These are phyloP conservation scores for Candida rishiriensis DNA, from an alignment of 805 yeast genomes.

Conservation along the genomic window DNA sequence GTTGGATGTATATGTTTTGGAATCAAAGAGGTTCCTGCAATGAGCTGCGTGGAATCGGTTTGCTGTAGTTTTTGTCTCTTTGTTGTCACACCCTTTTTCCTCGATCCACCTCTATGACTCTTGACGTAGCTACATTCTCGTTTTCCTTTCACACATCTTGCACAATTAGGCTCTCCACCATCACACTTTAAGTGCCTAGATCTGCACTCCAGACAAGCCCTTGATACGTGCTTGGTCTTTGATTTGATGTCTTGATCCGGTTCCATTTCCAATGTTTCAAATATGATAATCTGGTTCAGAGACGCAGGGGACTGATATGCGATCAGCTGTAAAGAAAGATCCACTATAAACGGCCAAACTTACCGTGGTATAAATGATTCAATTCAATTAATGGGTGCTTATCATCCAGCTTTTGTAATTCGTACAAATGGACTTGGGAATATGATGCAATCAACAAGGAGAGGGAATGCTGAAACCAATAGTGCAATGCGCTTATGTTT, in stretches of 20 bases:
- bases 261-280: no score
- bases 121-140: slow-evolving; percentile 44
- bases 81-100: slow-evolving; percentile 40
- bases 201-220: slow-evolving; percentile 51
- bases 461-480: no score
- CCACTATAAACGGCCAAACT: no score
- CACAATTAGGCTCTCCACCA: slow-evolving; percentile 43
- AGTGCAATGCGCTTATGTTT: no score
- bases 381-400: no score
- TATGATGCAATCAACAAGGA: no score
- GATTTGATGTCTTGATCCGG: slow-evolving; percentile 1
- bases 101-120: slow-evolving; percentile 50
- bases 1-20: not conserved
- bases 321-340: no score
- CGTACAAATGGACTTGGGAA: no score
- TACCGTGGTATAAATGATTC: no score
- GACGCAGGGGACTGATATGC: no score
- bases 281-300: no score
- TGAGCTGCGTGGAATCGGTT: not conserved
- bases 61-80: slow-evolving; percentile 20
- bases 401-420: no score
- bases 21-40: not conserved
- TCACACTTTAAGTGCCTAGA: slow-evolving; percentile 48
- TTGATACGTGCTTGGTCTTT: slow-evolving; percentile 35
- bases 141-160: slow-evolving; percentile 33